Evolutionary conservation across 257 asterid species (phyloP), one percentile per base, ranked within the genome.

Genomic region (Verbascum thapsus): DNA sequence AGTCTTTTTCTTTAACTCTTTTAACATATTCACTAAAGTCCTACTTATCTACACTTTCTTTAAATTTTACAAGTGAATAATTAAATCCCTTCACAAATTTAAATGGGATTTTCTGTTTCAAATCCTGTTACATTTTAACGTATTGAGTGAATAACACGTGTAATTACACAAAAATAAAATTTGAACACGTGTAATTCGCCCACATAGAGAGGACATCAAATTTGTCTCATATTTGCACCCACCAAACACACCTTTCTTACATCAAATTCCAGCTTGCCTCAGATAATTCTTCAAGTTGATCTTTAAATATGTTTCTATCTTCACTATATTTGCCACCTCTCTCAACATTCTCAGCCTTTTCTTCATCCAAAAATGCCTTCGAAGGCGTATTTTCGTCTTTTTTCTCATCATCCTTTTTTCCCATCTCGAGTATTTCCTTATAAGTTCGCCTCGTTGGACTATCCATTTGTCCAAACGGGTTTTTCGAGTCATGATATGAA

Each of bases 391-490:
- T 26, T 23, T 51, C 63, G 7, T 17, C 60, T 11, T 44, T 37
- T 3, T 9, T 11, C 26, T 76, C 70, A 0, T n/a, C 42, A 2
- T 53, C 64, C 37, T 63, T 76, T 16, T 37, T 39, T 8, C 75
- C 76, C 66, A 30, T 77, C 71, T 78, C 72, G 0, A 81, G 80
- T 13, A 75, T 52, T 34, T 80, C 87, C 80, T 83, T 83, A 15
- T 83, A 81, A n/a, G 67, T 79, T 52, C 74, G 72, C 66, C 66
- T 83, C 15, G 30, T 26, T 10, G 41, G 6, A 17, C 63, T 76
- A 9, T 59, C 58, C 44, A 5, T 61, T 22, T 53, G 44, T 19
- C 20, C 51, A 48, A 13, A 35, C 1, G 68, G 20, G 20, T 64
- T 26, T 26, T 26, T 69, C 32, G 6, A 42, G 55, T 63, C 78